Base-by-base conservation (phyloP, 176 grass and related monocot species). In the Triticum urartu region DNA sequence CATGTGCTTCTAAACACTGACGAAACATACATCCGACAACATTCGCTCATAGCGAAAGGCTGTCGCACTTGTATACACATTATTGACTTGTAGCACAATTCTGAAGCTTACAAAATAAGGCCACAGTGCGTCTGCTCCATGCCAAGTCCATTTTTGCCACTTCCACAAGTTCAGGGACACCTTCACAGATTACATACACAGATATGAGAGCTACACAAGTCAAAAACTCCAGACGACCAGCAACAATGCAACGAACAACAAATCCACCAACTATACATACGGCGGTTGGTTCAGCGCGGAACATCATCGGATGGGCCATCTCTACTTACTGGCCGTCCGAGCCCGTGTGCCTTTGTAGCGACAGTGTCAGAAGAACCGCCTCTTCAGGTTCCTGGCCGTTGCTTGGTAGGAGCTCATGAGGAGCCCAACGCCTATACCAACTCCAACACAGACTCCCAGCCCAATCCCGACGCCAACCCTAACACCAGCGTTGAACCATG, bases 401-500 rank as follows among this genome's bases (percentile, higher is more conserved):
- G 93, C 92, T 85, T 99, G 92, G 85, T 96, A 99, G 1, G 93
- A 96, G 76, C 87, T 67, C 97, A 99, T 90, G 54, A 99, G 90
- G 32, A 99, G 91, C 36, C 97, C 97, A 28, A 99, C 97, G 6
- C 94, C 94, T 64, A 96, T 94, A n/a, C 97, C 97, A 38, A 98
- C 88, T 39, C 97, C 97, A 7, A 98, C 94, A 59, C 94, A 99
- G 67, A 99, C 94, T 64, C 92, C 97, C 62, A 99, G 68, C 54
- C 97, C 97, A 47, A 99, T 95, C 26, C 97, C 97, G 18, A 99
- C 90, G 0, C 97, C 97, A 4, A 96, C 97, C 83, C 94, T 87
- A 65, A 99, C 92, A 60, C 97, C 97, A 32, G 97, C 92, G 7
- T 99, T 99, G 81, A 99, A 99, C 97, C 97, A 99, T 64, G 97